A percentile compares a stretch with the other conserved stretches of the same genome.
Conservation (phyloP, 2,329 filamentous ascomycete species). For the Lecanicillium sp. region DNA sequence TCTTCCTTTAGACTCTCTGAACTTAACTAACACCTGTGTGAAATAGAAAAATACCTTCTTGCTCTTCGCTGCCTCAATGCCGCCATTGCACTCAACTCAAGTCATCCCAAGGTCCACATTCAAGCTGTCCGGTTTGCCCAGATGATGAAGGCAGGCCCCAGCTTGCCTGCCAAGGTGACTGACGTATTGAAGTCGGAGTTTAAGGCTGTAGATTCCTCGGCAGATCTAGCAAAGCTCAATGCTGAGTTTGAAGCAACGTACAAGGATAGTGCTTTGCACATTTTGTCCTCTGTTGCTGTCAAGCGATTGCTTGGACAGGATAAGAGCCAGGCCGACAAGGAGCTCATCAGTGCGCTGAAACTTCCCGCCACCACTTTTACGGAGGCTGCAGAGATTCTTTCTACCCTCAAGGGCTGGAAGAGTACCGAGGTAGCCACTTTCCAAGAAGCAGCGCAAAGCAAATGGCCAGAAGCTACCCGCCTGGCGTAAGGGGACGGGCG, state of each 20-base stretch:
- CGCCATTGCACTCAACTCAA: constrained; percentile 58
- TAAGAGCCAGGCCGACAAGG: constrained; percentile 48
- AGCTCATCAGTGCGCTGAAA: constrained; percentile 51
- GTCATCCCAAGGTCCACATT: constrained; percentile 66
- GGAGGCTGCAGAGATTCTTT: constrained; percentile 42
- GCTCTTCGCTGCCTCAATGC: constrained; percentile 79
- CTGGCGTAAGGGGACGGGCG: constrained; percentile 24
- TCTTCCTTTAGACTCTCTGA: constrained; percentile 3
- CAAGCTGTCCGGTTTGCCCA: constrained; percentile 64
- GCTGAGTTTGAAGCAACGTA: constrained; percentile 55
- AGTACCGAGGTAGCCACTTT: constrained; percentile 40
- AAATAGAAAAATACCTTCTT: constrained; percentile 72
- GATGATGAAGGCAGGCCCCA: constrained; percentile 47
- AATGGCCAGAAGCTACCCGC: constrained; percentile 42
- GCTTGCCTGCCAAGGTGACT: constrained; percentile 52
- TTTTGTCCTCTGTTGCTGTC: constrained; percentile 54
- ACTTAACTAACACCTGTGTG: constrained; percentile 8
- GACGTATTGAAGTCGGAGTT: constrained; percentile 65
- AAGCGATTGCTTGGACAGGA: constrained; percentile 51
- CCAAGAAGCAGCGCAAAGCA: constrained; percentile 37
- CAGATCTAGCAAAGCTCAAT: constrained; percentile 56
- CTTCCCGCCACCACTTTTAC: constrained; percentile 40
- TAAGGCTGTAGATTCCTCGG: constrained; percentile 46
- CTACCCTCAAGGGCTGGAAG: constrained; percentile 38
- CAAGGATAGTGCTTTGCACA: constrained; percentile 51